Evolutionary conservation across 805 yeast genomes (phyloP).

Genomic region (Kodamaea hsintzibuensis): DNA sequence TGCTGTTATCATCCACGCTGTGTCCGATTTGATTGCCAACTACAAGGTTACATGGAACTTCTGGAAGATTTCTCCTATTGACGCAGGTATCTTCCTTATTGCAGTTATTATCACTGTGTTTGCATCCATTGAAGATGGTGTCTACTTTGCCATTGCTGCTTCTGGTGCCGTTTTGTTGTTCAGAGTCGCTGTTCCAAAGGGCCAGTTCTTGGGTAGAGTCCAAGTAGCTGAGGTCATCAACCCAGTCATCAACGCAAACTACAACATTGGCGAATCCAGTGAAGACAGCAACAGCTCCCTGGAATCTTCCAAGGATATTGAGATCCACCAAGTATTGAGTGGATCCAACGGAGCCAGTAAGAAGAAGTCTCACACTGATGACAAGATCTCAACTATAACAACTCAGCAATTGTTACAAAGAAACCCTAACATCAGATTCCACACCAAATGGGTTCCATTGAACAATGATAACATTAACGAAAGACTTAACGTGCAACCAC

Average conservation of each 20-base stretch:
- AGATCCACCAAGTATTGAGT: constrained; percentile 45
- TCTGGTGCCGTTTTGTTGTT: constrained; percentile 73
- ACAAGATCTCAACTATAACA: constrained; percentile 9
- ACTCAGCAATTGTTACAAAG: constrained; percentile 25
- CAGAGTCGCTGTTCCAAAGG: constrained; percentile 77
- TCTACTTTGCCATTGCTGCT: constrained; percentile 87
- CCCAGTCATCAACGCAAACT: constrained; percentile 43
- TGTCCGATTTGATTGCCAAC: constrained; percentile 76
- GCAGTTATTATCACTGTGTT: constrained; percentile 78
- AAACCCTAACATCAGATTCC: constrained; percentile 44
- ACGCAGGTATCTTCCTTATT: constrained; percentile 67
- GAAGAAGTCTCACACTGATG: constrained; percentile 17
- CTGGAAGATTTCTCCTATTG: constrained; percentile 75
- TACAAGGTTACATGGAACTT: constrained; percentile 65
- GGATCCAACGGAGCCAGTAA: constrained; percentile 26
- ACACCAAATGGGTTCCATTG: constrained; percentile 71
- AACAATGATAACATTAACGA: constrained; percentile 52
- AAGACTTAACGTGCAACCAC: constrained; percentile 60
- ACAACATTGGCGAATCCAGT: constrained; percentile 3
- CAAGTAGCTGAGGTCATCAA: constrained; percentile 69
- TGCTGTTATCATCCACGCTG: constrained; percentile 93
- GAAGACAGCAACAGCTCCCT: constrained; percentile 13
- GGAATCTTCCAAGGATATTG: constrained; percentile 33
- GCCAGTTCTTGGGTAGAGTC: constrained; percentile 79
- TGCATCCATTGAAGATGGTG: constrained; percentile 80